Conservation (phyloP, 805 yeast species). For the Pichia paraexigua region DNA sequence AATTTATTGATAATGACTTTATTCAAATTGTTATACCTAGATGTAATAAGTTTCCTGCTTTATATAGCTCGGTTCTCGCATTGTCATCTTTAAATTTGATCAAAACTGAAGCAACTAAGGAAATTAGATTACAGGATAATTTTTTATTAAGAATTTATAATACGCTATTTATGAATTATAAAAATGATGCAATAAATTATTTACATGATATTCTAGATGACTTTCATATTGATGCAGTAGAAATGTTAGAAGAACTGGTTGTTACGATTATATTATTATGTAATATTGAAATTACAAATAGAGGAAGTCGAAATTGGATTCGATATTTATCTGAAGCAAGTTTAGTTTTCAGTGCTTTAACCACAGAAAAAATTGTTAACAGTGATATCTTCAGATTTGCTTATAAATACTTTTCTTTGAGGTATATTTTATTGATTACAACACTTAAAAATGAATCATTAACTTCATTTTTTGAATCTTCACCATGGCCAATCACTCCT, state of each 20-base stretch:
- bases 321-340: constrained; percentile 26
- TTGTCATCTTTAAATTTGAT: constrained; percentile 21
- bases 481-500: constrained; percentile 23
- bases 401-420: constrained; percentile 25
- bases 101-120: constrained; percentile 11
- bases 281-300: constrained; percentile 26
- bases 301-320: constrained; percentile 24
- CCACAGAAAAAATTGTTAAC: constrained; percentile 15
- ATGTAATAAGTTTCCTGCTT: constrained; percentile 19
- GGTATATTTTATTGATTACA: constrained; percentile 24
- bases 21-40: constrained; percentile 21
- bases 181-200: constrained; percentile 24
- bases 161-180: constrained; percentile 16
- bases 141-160: constrained; percentile 4
- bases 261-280: constrained; percentile 25
- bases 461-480: constrained; percentile 9
- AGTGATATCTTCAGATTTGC: constrained; percentile 23
- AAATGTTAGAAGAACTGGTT: constrained; percentile 22
- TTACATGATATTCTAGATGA: constrained; percentile 24
- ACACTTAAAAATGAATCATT: constrained; percentile 19
- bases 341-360: constrained; percentile 20
- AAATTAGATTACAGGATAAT: background rate
- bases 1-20: constrained; percentile 21
- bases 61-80: constrained; percentile 22
- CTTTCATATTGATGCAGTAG: constrained; percentile 15